phyloP scores from a whole-genome alignment of 345 rosid species.

The Euphorbia lathyris region DNA sequence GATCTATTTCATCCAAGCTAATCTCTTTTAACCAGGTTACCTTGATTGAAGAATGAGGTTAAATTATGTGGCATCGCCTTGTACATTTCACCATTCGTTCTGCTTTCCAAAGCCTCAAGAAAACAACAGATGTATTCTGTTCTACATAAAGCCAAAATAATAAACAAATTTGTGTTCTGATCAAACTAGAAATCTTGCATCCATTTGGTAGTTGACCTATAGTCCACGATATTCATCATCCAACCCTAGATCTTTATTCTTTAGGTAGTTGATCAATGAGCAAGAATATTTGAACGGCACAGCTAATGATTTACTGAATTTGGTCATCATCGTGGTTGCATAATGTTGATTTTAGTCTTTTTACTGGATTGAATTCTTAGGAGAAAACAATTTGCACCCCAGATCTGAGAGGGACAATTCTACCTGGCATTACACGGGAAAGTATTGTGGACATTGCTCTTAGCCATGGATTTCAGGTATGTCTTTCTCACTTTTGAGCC shows the following conservation, averaged over 20 bases:
- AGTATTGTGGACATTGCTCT: constrained; percentile 31
- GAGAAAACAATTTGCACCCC: constrained; percentile 34
- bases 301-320: not conserved
- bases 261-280: not conserved
- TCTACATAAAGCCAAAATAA: not conserved
- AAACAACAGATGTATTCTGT: not conserved
- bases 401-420: constrained; percentile 25
- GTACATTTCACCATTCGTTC: not conserved
- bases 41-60: not conserved
- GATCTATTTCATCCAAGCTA: not conserved
- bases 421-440: constrained; percentile 32
- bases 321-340: not conserved
- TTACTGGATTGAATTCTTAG: constrained; percentile 8
- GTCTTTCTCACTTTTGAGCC: constrained; percentile 7
- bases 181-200: not conserved
- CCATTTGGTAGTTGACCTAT: not conserved
- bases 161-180: not conserved
- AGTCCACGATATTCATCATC: not conserved
- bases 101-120: not conserved
- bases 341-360: constrained; percentile 3
- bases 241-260: not conserved
- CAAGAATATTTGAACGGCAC: not conserved
- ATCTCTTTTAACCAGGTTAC: not conserved
- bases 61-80: not conserved
- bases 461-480: constrained; percentile 26